These are phyloP conservation scores for Pleodorina starrii DNA, from an alignment of 139 green algal species.

Conservation along the genomic window DNA sequence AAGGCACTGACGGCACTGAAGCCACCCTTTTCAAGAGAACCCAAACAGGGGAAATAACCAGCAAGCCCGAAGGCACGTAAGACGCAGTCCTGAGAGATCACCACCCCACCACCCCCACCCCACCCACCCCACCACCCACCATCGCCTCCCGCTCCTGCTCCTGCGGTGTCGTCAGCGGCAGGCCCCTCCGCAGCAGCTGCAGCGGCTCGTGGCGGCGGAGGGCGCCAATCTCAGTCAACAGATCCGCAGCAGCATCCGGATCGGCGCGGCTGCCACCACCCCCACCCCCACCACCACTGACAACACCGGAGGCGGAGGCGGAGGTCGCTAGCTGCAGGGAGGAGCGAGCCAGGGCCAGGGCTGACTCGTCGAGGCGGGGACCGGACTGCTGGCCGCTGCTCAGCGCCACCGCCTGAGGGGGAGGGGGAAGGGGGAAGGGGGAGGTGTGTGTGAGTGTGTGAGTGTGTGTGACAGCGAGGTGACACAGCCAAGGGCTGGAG, in stretches of 20 bases:
- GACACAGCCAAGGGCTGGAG: too few relatives aligned
- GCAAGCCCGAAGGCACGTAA: too few relatives aligned
- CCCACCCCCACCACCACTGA: too few relatives aligned
- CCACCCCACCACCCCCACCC: too few relatives aligned
- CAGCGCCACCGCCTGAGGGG: not conserved
- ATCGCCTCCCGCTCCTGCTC: not conserved
- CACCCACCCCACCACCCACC: not conserved
- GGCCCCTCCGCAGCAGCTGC: conserved; percentile 58
- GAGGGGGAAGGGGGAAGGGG: not conserved
- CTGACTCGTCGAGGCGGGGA: not conserved
- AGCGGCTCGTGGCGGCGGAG: conserved; percentile 74
- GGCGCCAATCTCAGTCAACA: conserved; percentile 74
- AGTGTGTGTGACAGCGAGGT: too few relatives aligned
- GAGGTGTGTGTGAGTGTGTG: too few relatives aligned
- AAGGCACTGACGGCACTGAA: too few relatives aligned
- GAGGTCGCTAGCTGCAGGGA: conserved; percentile 40
- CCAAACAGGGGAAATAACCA: too few relatives aligned
- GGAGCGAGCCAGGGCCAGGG: not conserved
- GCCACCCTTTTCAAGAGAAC: too few relatives aligned
- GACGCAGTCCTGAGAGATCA: too few relatives aligned
- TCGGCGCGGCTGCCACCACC: conserved; percentile 36
- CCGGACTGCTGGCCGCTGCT: too few relatives aligned
- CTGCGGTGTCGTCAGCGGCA: conserved; percentile 53
- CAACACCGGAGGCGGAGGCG: too few relatives aligned
- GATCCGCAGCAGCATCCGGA: conserved; percentile 45